Conservation (phyloP, 192 early-diverging fungal species). For the Chytriomyces hyalinus region DNA sequence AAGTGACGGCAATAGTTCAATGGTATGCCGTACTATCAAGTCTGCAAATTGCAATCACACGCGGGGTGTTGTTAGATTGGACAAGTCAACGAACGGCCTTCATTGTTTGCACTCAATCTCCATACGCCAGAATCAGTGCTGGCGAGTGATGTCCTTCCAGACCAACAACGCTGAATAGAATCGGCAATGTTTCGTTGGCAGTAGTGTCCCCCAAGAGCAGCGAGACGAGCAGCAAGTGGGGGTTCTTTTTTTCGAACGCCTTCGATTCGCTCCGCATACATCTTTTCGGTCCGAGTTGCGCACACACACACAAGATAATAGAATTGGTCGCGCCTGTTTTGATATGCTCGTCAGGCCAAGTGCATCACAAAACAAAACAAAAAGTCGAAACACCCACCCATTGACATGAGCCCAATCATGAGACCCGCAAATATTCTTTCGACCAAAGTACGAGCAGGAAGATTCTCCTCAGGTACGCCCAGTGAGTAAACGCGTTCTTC, state of each 20-base stretch:
- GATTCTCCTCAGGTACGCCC: slow-evolving; percentile 42
- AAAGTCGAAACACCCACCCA: slow-evolving; percentile 16
- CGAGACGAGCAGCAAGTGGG: slow-evolving; percentile 92
- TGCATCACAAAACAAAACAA: neutral
- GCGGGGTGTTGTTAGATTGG: too few species aligned
- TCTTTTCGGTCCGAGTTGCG: slow-evolving; percentile 69
- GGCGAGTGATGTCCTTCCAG: slow-evolving; percentile 79
- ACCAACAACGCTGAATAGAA: slow-evolving; percentile 47
- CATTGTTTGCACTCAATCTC: slow-evolving; percentile 66
- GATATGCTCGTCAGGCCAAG: slow-evolving; percentile 46
- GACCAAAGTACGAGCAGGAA: slow-evolving; percentile 67
- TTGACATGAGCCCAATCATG: slow-evolving; percentile 37
- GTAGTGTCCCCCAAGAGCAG: slow-evolving; percentile 90
- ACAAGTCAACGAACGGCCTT: too few species aligned
- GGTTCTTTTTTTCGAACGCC: slow-evolving; percentile 81
- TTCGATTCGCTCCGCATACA: slow-evolving; percentile 79
- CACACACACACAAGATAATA: slow-evolving; percentile 77
- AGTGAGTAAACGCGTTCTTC: neutral
- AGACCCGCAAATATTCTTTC: slow-evolving; percentile 79
- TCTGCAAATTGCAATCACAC: neutral
- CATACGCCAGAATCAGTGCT: slow-evolving; percentile 87
- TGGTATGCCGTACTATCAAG: neutral
- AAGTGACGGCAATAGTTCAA: neutral
- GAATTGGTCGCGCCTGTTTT: slow-evolving; percentile 74
- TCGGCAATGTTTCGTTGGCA: slow-evolving; percentile 82